Percentiles rank a stretch among this genome's conserved stretches.
phyloP scores from a whole-genome alignment of 495 filamentous ascomycete species.

The Amphirosellinia nigrospora region DNA sequence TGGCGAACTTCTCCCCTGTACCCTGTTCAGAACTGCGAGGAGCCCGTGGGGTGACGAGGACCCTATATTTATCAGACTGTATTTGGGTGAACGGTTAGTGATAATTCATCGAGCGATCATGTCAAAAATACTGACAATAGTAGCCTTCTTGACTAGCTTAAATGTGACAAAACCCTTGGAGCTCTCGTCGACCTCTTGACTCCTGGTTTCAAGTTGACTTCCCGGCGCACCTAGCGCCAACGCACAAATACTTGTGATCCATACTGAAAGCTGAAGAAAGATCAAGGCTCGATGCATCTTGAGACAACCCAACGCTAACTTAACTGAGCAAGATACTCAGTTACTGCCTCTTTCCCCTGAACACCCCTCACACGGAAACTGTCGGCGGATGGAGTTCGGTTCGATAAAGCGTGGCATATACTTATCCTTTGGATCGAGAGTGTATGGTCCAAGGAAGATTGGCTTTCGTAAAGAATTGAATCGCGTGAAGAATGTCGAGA shows the following conservation, averaged over 20 bases:
- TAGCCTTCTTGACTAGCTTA: conserved; percentile 32
- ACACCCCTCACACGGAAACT: conserved; percentile 19
- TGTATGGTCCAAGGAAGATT: conserved; percentile 13
- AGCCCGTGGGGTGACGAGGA: not conserved
- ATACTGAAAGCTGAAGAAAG: conserved; percentile 50
- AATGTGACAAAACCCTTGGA: conserved; percentile 38
- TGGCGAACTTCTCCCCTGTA: conserved; percentile 22
- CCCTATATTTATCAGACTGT: conserved; percentile 28
- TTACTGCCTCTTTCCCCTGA: conserved; percentile 19
- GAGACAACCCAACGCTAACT: conserved; percentile 22
- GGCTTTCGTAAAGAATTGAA: conserved; percentile 23
- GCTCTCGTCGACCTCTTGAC: conserved; percentile 4
- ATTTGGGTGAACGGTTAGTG: not conserved
- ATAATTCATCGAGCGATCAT: not conserved
- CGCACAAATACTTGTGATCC: conserved; percentile 45
- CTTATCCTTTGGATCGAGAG: conserved; percentile 17
- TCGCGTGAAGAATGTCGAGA: conserved; percentile 28
- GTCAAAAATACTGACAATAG: conserved; percentile 30
- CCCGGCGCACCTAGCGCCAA: conserved; percentile 43
- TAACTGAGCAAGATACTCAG: conserved; percentile 21
- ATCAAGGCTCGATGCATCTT: conserved; percentile 46
- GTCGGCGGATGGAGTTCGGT: not conserved
- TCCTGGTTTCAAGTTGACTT: conserved; percentile 11
- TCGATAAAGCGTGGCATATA: not conserved
- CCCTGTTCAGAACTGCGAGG: not conserved